Base-by-base conservation (phyloP, 768 basidiomycete species). In the Hygrophoropsis aurantiaca region DNA sequence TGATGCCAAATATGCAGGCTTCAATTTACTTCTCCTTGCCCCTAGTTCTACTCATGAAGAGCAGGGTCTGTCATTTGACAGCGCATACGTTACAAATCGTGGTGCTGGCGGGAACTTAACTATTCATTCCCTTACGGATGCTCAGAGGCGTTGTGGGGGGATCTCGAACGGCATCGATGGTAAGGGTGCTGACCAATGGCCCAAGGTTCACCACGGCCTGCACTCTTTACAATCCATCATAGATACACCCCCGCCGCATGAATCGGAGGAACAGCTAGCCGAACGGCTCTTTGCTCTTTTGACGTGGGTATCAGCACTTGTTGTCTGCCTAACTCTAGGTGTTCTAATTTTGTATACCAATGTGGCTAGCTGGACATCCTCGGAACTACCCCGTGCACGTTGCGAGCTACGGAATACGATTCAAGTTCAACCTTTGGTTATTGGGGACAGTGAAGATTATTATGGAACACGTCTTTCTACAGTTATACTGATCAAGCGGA, bases 381-480 rank as follows among this genome's bases (percentile, higher is more conserved):
- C 73, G 54, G 67, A 72, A 49, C 62, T 75, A 49, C 69, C 82
- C 46, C 63, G 59, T 16, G 67, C 75, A 47, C 82, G 79, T 35
- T 68, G 68, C 46, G 75, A 83, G 36, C 71, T 85, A 54, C 78
- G 72, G 52, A 77, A 80, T 50, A 82, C 85, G n/a, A 73, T 90
- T 4, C 74, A 79, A 20, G 82, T 85, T 39, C 63, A 69, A 25
- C 85, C 86, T n/a, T 20, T 85, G 20, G 53, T 50, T 23, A 54
- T 74, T 41, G 1, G 40, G 16, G 39, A 34, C 38, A 11, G 42
- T 2, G 16, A 58, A 47, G 45, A 25, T 20, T 61, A 59, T 50
- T 89, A 87, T 57, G 89, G 78, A 36, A 92, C 90, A 26, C 83
- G 89, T 13, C 63, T 87, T 43, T 79, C 89, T 35, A 90, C 85